A percentile compares a stretch with the other conserved stretches of the same genome.
These are phyloP conservation scores for Clarireedia homoeocarpa DNA, from an alignment of 2,329 filamentous ascomycete genomes.

Conservation along the genomic window DNA sequence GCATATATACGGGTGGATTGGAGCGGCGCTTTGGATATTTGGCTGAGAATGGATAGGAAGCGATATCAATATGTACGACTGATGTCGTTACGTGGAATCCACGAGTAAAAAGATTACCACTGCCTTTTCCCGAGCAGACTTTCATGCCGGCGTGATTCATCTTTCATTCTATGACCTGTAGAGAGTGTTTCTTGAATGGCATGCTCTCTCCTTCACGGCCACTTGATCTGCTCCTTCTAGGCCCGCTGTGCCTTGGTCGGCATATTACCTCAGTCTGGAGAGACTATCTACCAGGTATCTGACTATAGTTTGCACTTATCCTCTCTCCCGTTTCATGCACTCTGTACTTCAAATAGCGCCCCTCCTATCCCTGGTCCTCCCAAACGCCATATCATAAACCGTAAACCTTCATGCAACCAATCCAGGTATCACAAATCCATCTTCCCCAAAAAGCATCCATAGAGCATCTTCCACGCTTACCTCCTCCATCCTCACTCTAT, in stretches of 20 bases:
- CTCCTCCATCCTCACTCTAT: background rate
- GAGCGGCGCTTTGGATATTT: constrained; percentile 3
- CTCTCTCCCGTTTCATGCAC: no score
- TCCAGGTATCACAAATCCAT: background rate
- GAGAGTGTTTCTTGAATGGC: no score
- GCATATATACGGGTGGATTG: background rate
- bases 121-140: constrained; percentile 1
- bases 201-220: no score
- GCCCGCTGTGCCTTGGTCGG: no score
- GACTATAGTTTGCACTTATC: no score
- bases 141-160: background rate
- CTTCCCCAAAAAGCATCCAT: background rate
- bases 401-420: background rate
- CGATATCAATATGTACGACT: constrained; percentile 1
- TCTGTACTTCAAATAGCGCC: no score
- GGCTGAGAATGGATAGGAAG: background rate
- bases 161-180: no score
- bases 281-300: no score
- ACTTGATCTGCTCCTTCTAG: no score
- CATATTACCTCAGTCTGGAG: no score
- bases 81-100: background rate
- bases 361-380: no score
- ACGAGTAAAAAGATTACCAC: background rate
- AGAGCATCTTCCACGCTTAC: background rate
- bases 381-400: no score